Conservation (phyloP, 192 early-diverging fungal genomes). For the Coemansia sp. region DNA sequence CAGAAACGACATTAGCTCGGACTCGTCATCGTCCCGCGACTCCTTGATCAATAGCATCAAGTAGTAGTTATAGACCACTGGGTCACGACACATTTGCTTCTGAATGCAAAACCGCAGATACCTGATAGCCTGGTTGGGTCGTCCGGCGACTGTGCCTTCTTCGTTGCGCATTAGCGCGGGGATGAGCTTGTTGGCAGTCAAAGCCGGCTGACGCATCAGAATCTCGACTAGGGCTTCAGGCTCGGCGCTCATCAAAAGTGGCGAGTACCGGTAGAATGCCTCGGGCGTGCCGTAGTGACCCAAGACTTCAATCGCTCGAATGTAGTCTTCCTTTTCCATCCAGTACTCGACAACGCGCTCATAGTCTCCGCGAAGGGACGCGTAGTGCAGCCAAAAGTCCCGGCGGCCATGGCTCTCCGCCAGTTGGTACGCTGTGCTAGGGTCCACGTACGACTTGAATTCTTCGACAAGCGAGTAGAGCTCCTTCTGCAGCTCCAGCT, state of each 20-base stretch:
- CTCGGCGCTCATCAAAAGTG: conserved; percentile 80
- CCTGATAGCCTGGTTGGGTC: conserved; percentile 79
- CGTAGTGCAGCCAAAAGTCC: conserved; percentile 80
- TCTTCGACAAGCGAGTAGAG: conserved; percentile 73
- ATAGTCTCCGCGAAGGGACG: conserved; percentile 82
- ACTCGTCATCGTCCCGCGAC: conserved; percentile 59
- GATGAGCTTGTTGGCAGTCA: conserved; percentile 84
- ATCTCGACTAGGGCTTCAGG: conserved; percentile 84
- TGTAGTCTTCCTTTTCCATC: conserved; percentile 76
- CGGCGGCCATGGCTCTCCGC: conserved; percentile 85
- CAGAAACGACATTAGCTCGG: conserved; percentile 77
- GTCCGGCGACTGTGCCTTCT: conserved; percentile 36
- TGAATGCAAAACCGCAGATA: conserved; percentile 87
- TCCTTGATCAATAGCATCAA: conserved; percentile 60
- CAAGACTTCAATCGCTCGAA: conserved; percentile 76
- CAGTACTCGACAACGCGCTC: conserved; percentile 86
- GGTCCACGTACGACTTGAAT: conserved; percentile 67
- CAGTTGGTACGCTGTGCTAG: conserved; percentile 76
- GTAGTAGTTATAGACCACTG: conserved; percentile 93
- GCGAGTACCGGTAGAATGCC: conserved; percentile 87
- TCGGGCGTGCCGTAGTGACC: conserved; percentile 79
- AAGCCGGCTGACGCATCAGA: conserved; percentile 82
- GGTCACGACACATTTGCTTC: conserved; percentile 77
- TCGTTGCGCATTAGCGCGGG: conserved; percentile 88
- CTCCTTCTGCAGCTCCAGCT: conserved; percentile 64